A percentile compares a stretch with the other conserved stretches of the same genome.
Conservation (phyloP, 805 yeast genomes). For the Middelhovenomyces tepae region DNA sequence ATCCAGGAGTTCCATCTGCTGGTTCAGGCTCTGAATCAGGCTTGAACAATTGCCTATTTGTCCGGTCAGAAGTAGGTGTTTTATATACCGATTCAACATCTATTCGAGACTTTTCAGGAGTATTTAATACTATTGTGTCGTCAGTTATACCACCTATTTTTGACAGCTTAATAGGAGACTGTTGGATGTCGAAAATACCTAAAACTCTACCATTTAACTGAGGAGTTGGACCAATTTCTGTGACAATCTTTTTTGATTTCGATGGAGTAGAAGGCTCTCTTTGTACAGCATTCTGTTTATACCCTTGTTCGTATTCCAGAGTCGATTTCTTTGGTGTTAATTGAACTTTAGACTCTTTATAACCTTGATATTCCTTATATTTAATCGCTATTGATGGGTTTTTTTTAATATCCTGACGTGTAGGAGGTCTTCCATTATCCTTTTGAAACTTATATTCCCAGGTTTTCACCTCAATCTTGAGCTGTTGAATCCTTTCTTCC, state of each 20-base stretch:
- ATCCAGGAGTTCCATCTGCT: too few species aligned
- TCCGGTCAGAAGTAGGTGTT: too few species aligned
- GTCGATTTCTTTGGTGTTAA: not conserved
- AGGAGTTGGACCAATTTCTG: constrained; percentile 77
- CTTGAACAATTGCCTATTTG: too few species aligned
- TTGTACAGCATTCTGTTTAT: constrained; percentile 4
- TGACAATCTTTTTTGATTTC: not conserved
- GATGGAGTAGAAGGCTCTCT: not conserved
- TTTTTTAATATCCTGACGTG: constrained; percentile 38
- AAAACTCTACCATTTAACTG: constrained; percentile 71
- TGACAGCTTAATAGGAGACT: constrained; percentile 21
- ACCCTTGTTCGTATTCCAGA: not conserved
- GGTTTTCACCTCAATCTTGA: constrained; percentile 39
- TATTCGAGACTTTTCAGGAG: too few species aligned
- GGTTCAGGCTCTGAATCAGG: too few species aligned
- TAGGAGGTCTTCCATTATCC: constrained; percentile 37
- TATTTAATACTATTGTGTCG: constrained; percentile 7
- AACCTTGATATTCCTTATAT: constrained; percentile 18
- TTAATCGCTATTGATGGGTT: constrained; percentile 19
- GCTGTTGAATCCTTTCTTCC: constrained; percentile 3
- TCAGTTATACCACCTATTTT: constrained; percentile 10
- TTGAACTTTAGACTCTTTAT: constrained; percentile 3
- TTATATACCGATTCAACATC: too few species aligned
- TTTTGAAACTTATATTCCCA: constrained; percentile 46
- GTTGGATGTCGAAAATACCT: constrained; percentile 55